A percentile compares a stretch with the other conserved stretches of the same genome.
These are phyloP conservation scores for Amauroascus verrucosus DNA, from an alignment of 2,329 filamentous ascomycete genomes.

Conservation along the genomic window DNA sequence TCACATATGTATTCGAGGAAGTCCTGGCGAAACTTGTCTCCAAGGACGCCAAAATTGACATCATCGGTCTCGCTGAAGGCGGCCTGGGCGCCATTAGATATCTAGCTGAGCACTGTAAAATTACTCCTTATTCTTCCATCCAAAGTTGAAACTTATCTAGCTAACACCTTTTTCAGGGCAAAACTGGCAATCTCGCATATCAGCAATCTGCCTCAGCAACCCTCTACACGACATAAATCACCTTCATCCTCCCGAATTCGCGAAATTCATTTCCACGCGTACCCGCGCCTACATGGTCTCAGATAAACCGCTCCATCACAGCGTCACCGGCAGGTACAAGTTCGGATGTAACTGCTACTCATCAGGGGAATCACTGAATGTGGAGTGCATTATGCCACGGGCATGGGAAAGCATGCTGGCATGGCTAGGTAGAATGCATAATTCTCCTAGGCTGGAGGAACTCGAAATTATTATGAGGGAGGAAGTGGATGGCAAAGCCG, in stretches of 20 bases:
- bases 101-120: constrained; percentile 47
- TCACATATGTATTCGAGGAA: constrained; percentile 55
- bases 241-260: constrained; percentile 23
- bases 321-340: constrained; percentile 45
- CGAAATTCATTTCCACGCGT: constrained; percentile 40
- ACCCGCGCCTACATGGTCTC: constrained; percentile 53
- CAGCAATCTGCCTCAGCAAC: constrained; percentile 31
- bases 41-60: constrained; percentile 49
- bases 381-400: constrained; percentile 53
- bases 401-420: constrained; percentile 46
- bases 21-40: constrained; percentile 46
- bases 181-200: constrained; percentile 31
- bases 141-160: background rate
- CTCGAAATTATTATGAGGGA: constrained; percentile 14
- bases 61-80: constrained; percentile 62
- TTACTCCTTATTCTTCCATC: background rate
- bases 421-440: constrained; percentile 44
- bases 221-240: constrained; percentile 28
- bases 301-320: constrained; percentile 41
- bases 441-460: constrained; percentile 17
- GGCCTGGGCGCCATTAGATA: constrained; percentile 50
- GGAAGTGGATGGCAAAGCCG: constrained; percentile 9
- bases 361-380: constrained; percentile 50
- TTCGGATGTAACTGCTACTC: constrained; percentile 60
- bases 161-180: constrained; percentile 25